Conservation (phyloP, 345 rosid species). For the Citrus australasica region DNA sequence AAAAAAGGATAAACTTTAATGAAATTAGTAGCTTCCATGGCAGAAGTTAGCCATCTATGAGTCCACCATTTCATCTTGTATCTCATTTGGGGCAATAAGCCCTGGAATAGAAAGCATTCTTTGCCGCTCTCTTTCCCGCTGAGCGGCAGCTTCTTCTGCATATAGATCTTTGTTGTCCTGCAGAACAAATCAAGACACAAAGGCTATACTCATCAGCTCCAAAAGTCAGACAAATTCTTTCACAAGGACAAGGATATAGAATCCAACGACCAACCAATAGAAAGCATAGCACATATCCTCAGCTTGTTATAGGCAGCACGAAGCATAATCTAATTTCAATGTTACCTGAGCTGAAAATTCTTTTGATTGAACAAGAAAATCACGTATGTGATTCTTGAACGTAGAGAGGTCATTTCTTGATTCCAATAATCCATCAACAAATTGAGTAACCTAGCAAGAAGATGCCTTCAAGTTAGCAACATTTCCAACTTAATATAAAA, state of each 20-base stretch:
- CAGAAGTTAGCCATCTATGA: slow-evolving; percentile 42
- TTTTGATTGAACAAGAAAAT: slow-evolving; percentile 89
- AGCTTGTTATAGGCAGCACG: not conserved
- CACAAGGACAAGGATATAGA: not conserved
- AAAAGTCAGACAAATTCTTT: not conserved
- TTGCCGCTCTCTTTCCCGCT: slow-evolving; percentile 64
- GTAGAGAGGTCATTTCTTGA: slow-evolving; percentile 74
- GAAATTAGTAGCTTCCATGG: slow-evolving; percentile 27
- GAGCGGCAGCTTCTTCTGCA: slow-evolving; percentile 79
- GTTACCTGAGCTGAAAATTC: slow-evolving; percentile 83
- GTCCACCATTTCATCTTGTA: slow-evolving; percentile 80
- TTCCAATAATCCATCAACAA: slow-evolving; percentile 81
- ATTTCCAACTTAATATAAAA: not conserved
- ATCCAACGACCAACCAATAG: not conserved
- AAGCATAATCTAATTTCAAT: not conserved
- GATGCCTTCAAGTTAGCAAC: slow-evolving; percentile 12
- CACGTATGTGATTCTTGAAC: slow-evolving; percentile 87
- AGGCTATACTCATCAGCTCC: not conserved
- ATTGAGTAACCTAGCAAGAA: slow-evolving; percentile 69
- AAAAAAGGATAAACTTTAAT: not conserved
- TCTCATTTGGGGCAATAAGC: slow-evolving; percentile 70
- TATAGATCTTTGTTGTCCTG: slow-evolving; percentile 83
- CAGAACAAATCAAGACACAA: not conserved
- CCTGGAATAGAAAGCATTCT: slow-evolving; percentile 80
- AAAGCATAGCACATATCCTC: not conserved